These are phyloP conservation scores for Sarocladiaceae sp. DNA, from an alignment of 2,329 filamentous ascomycete genomes.

Conservation along the genomic window DNA sequence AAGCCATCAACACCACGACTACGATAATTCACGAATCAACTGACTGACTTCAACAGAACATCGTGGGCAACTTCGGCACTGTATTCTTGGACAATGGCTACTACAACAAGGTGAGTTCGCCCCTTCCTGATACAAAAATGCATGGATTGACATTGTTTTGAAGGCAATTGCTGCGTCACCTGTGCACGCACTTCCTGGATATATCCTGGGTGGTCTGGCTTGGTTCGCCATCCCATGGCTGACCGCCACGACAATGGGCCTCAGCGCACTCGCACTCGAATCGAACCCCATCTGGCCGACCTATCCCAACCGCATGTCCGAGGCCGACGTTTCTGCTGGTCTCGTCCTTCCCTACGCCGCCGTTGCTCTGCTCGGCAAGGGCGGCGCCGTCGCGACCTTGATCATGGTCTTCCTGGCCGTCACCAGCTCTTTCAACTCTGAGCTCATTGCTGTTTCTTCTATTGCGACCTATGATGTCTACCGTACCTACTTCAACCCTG, in stretches of 20 bases:
- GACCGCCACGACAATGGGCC: conserved; percentile 80
- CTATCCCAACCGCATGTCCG: conserved; percentile 64
- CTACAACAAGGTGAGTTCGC: too few relatives aligned
- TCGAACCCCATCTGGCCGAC: conserved; percentile 65
- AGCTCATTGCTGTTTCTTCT: conserved; percentile 80
- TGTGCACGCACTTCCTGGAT: conserved; percentile 79
- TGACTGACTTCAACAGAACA: conserved; percentile 40
- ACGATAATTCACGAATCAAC: neutral
- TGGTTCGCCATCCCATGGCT: conserved; percentile 96
- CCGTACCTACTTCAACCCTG: conserved; percentile 77
- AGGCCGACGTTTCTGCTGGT: conserved; percentile 72
- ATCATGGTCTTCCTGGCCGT: conserved; percentile 88
- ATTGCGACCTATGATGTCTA: conserved; percentile 87
- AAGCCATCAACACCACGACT: neutral
- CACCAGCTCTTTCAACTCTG: conserved; percentile 74
- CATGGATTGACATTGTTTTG: conserved; percentile 33
- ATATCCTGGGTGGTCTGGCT: conserved; percentile 76
- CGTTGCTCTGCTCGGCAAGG: conserved; percentile 58
- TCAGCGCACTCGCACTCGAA: conserved; percentile 75
- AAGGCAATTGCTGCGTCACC: conserved; percentile 82
- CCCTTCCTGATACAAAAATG: neutral
- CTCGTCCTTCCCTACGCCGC: conserved; percentile 81
- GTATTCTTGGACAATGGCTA: conserved; percentile 70
- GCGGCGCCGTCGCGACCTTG: conserved; percentile 48
- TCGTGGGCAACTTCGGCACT: conserved; percentile 74